Evolutionary conservation across 345 rosid genomes (phyloP).

Genomic region (Raphanus sativus): DNA sequence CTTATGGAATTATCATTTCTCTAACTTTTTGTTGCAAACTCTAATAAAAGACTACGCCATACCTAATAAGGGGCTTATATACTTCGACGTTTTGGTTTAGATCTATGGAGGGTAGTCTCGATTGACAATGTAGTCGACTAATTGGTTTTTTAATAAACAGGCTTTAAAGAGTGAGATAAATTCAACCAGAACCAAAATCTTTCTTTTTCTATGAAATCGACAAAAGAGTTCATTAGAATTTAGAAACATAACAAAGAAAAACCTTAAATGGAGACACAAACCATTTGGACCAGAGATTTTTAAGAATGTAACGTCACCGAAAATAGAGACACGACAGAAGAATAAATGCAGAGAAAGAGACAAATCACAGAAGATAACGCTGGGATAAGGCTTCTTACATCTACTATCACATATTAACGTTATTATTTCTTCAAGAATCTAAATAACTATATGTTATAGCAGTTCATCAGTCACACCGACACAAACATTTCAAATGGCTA

Average conservation of each 20-base stretch:
- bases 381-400: slow-evolving; percentile 38
- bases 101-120: neutral
- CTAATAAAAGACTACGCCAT: too few relatives aligned
- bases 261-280: slow-evolving; percentile 23
- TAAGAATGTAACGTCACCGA: slow-evolving; percentile 24
- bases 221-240: slow-evolving; percentile 20
- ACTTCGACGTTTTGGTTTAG: neutral
- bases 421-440: too few relatives aligned
- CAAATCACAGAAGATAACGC: slow-evolving; percentile 38
- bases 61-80: neutral
- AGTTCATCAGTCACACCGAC: too few relatives aligned
- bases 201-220: slow-evolving; percentile 1
- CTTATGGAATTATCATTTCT: too few relatives aligned
- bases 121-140: neutral
- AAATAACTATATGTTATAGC: too few relatives aligned
- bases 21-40: too few relatives aligned
- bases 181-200: slow-evolving; percentile 3
- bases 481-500: too few relatives aligned
- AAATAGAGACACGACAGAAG: slow-evolving; percentile 29
- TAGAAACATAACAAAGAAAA: neutral
- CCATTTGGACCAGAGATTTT: slow-evolving; percentile 4
- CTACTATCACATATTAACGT: slow-evolving; percentile 24
- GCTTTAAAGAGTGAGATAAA: neutral
- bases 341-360: slow-evolving; percentile 5
- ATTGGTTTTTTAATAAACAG: neutral